Base-by-base conservation (phyloP, 2,329 filamentous ascomycete genomes). In the Pestalotiopsis sp. region DNA sequence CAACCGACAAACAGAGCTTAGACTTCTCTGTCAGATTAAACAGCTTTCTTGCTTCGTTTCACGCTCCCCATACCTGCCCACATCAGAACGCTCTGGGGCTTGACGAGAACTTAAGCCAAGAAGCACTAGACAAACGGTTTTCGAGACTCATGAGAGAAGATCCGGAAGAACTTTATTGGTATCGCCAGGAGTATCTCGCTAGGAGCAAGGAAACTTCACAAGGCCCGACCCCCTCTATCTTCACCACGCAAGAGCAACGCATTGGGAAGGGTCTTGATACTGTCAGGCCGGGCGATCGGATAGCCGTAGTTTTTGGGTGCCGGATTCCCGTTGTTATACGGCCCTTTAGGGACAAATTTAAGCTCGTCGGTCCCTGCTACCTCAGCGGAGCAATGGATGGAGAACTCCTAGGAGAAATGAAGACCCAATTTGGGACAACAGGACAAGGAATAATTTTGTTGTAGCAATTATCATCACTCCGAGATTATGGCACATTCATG, bases 321-420 rank as follows among this genome's bases (percentile, higher is more conserved):
- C 64, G 64, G 3, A 38, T 66, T 36, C 64, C 64, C 5, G 4
- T 66, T 23, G 52, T 66, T 5, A 3, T 66, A 31, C 64, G 64
- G 17, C 49, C 52, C 2, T 23, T 4, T 6, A 14, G 64, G 17
- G 4, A 4, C 4, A 14, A 14, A 2, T 41, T n/a, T 17, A 49
- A 41, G 25, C 52, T 66, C 4, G 64, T 66, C 6, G 64, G 64
- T 17, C 64, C 64, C 20, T 66, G 64, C 64, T 66, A 59, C 20
- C 14, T 66, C 2, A 4, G 58, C 49, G 64, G 52, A 11, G 14
- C 38, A n/a, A 66, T 66, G 64, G 9, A 58, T 25, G 64, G 64
- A 7, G 64, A 66, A 3, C 25, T 25, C 25, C 25, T 25, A 25
- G 25, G 25, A 25, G 25, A 25, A 25, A 25, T 25, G 25, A 25